Percentiles rank a stretch among this genome's conserved stretches.
Evolutionary conservation across 495 filamentous ascomycete genomes (phyloP).

Genomic region (Filosporella fistucella): DNA sequence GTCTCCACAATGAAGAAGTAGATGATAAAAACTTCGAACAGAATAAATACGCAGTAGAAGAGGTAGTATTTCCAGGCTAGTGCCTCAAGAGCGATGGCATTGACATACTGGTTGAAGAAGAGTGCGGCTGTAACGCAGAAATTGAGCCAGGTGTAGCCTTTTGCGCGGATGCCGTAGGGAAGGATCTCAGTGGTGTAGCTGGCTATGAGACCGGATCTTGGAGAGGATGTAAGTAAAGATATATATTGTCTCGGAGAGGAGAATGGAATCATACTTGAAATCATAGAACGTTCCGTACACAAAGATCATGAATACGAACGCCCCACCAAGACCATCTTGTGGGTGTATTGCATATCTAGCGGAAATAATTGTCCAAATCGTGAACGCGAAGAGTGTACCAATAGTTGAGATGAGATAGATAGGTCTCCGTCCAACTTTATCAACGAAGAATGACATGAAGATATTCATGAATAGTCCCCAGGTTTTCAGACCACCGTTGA

Average conservation of each 20-base stretch:
- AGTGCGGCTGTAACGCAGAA: conserved; percentile 28
- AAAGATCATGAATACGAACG: conserved; percentile 31
- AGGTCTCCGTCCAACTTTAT: conserved; percentile 39
- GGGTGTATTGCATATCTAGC: conserved; percentile 4
- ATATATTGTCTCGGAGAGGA: neutral
- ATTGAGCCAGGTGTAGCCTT: conserved; percentile 19
- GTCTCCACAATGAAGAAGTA: conserved; percentile 41
- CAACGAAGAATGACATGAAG: conserved; percentile 31
- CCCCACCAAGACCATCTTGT: conserved; percentile 6
- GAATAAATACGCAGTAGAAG: conserved; percentile 37
- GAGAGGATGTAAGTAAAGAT: neutral
- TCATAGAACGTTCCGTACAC: conserved; percentile 25
- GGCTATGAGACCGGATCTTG: conserved; percentile 14
- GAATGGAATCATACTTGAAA: conserved; percentile 21
- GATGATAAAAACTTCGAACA: conserved; percentile 36
- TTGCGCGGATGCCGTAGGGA: conserved; percentile 51
- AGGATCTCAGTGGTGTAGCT: conserved; percentile 38
- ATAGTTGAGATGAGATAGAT: conserved; percentile 43
- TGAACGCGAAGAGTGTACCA: conserved; percentile 49
- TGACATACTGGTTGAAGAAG: conserved; percentile 26
- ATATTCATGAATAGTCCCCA: conserved; percentile 1
- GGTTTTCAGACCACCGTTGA: conserved; percentile 13
- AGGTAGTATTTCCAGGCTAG: conserved; percentile 36
- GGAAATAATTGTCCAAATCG: conserved; percentile 35
- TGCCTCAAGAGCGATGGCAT: conserved; percentile 31